phyloP scores from a whole-genome alignment of 768 basidiomycete genomes.

The Dioszegia crocea region DNA sequence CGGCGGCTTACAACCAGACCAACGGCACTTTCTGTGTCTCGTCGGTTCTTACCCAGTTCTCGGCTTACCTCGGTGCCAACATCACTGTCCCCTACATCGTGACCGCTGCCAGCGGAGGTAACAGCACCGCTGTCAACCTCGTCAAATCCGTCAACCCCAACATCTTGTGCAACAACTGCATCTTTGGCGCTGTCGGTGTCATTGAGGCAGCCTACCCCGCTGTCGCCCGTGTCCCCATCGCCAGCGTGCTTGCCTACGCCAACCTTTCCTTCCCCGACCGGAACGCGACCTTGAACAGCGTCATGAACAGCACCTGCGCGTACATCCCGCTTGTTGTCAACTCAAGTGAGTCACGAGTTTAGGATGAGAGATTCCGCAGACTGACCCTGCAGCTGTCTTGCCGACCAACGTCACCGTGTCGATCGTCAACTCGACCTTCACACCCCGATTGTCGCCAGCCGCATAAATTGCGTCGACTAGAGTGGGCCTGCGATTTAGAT shows the following conservation, averaged over 20 bases:
- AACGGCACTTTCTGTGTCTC: slow-evolving; percentile 34
- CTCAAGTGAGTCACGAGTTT: slow-evolving; percentile 17
- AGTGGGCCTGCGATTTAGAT: neutral
- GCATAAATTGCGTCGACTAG: neutral
- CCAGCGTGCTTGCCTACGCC: slow-evolving; percentile 1
- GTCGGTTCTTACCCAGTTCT: slow-evolving; percentile 24
- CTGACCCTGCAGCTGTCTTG: slow-evolving; percentile 10
- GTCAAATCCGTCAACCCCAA: slow-evolving; percentile 18
- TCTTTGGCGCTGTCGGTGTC: slow-evolving; percentile 31
- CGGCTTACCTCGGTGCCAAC: slow-evolving; percentile 31
- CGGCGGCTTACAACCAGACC: slow-evolving; percentile 26
- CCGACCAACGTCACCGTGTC: slow-evolving; percentile 34
- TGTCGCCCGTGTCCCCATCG: slow-evolving; percentile 15
- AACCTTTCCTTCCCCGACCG: slow-evolving; percentile 10
- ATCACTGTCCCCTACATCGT: slow-evolving; percentile 29
- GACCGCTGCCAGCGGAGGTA: slow-evolving; percentile 16
- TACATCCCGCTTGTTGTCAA: slow-evolving; percentile 22
- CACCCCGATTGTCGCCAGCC: neutral
- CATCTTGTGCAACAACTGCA: slow-evolving; percentile 34
- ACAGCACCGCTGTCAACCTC: slow-evolving; percentile 25
- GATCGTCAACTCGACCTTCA: slow-evolving; percentile 33
- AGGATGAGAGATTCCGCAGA: no score
- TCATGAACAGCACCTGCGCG: slow-evolving; percentile 18
- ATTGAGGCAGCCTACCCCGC: slow-evolving; percentile 21
- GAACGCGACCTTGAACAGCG: slow-evolving; percentile 15